Conservation (phyloP, 495 filamentous ascomycete species). For the Daldinia childiae region DNA sequence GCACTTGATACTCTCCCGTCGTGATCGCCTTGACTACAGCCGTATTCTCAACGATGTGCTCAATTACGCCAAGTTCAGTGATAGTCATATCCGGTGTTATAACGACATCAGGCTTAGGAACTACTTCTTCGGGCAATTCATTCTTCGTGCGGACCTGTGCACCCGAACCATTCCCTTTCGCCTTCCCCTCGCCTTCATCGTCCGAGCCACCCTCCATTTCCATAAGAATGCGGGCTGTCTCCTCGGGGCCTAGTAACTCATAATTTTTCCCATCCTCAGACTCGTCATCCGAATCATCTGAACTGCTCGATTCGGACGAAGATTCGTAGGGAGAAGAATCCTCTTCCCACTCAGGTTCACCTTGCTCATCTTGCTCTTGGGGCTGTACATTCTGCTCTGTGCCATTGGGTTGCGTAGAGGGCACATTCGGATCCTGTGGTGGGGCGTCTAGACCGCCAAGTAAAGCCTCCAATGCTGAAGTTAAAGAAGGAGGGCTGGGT, state of each 20-base stretch:
- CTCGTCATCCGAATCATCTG: slow-evolving; percentile 67
- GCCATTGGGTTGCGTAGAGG: slow-evolving; percentile 17
- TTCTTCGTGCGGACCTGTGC: slow-evolving; percentile 74
- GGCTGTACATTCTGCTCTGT: slow-evolving; percentile 23
- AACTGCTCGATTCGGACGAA: slow-evolving; percentile 61
- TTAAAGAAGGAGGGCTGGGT: slow-evolving; percentile 50
- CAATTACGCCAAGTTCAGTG: slow-evolving; percentile 73
- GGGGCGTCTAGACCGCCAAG: slow-evolving; percentile 51
- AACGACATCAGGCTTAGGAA: slow-evolving; percentile 76
- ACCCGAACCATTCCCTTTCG: slow-evolving; percentile 45
- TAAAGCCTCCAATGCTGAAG: slow-evolving; percentile 57
- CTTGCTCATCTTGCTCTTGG: slow-evolving; percentile 31
- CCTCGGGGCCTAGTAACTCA: slow-evolving; percentile 75
- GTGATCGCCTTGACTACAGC: slow-evolving; percentile 81
- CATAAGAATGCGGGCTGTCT: slow-evolving; percentile 84
- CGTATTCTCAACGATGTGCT: slow-evolving; percentile 77
- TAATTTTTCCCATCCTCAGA: slow-evolving; percentile 76
- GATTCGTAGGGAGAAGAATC: slow-evolving; percentile 70
- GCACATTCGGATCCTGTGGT: slow-evolving; percentile 12
- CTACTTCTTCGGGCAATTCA: slow-evolving; percentile 71
- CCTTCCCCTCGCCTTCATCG: slow-evolving; percentile 70
- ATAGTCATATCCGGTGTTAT: slow-evolving; percentile 81
- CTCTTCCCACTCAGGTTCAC: slow-evolving; percentile 62
- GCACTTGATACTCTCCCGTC: slow-evolving; percentile 81
- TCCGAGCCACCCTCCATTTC: slow-evolving; percentile 72